phyloP scores from a whole-genome alignment of 495 filamentous ascomycete species.

The Aspergillus bridgeri region DNA sequence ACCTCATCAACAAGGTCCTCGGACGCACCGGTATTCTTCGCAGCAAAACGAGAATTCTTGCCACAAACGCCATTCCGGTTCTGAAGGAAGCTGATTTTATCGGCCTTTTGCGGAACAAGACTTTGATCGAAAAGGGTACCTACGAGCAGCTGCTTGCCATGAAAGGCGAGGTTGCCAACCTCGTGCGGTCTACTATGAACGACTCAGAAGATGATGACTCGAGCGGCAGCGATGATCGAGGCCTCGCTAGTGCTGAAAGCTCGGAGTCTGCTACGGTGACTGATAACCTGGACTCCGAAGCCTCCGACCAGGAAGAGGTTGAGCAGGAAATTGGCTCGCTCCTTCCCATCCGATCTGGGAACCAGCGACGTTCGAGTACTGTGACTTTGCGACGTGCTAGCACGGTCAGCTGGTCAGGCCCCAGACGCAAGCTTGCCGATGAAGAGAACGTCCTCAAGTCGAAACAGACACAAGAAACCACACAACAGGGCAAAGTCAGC shows the following conservation, averaged over 20 bases:
- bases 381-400: slow-evolving; percentile 83
- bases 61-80: slow-evolving; percentile 94
- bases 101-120: slow-evolving; percentile 75
- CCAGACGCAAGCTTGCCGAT: slow-evolving; percentile 76
- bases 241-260: slow-evolving; percentile 45
- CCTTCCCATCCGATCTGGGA: slow-evolving; percentile 62
- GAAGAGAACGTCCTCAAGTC: slow-evolving; percentile 77
- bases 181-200: slow-evolving; percentile 74
- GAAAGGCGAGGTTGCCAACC: slow-evolving; percentile 82
- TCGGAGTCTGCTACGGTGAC: slow-evolving; percentile 53
- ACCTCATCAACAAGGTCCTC: slow-evolving; percentile 90
- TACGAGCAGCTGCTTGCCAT: slow-evolving; percentile 89
- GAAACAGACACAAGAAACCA: slow-evolving; percentile 79
- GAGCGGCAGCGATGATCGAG: slow-evolving; percentile 43
- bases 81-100: slow-evolving; percentile 85
- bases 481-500: slow-evolving; percentile 94
- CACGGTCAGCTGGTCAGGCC: slow-evolving; percentile 83
- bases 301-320: slow-evolving; percentile 63
- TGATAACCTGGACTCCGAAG: slow-evolving; percentile 48
- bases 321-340: slow-evolving; percentile 67
- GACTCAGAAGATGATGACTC: slow-evolving; percentile 60
- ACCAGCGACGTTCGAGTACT: slow-evolving; percentile 61
- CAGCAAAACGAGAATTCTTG: slow-evolving; percentile 87
- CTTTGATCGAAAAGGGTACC: slow-evolving; percentile 80
- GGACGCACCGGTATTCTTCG: slow-evolving; percentile 77